A percentile compares a stretch with the other conserved stretches of the same genome.
Conservation (phyloP, 2,329 filamentous ascomycete genomes). For the Talaromyces sp. region DNA sequence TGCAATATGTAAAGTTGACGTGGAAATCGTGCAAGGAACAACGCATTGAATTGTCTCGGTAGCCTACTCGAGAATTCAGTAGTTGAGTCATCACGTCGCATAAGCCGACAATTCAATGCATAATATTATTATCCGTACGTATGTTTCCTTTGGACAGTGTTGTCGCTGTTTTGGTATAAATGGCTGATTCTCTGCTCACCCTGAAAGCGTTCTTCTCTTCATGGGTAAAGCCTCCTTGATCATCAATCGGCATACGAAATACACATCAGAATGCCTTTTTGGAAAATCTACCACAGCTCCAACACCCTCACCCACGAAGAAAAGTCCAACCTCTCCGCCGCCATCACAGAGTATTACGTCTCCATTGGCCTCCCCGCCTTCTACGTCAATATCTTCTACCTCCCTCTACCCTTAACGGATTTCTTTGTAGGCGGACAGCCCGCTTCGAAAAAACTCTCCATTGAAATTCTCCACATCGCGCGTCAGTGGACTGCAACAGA, state of each 20-base stretch:
- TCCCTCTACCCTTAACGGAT: background rate
- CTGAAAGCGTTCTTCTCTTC: background rate
- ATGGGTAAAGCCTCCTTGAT: background rate
- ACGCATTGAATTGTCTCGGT: background rate
- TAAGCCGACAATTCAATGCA: background rate
- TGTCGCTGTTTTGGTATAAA: background rate
- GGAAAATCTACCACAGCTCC: constrained; percentile 11
- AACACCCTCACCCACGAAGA: constrained; percentile 1
- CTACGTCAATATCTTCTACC: constrained; percentile 23
- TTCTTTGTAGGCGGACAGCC: background rate
- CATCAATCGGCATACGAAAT: background rate
- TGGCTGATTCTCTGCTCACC: background rate
- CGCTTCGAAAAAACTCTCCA: background rate
- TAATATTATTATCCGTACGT: background rate
- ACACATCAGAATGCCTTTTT: background rate
- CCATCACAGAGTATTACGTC: constrained; percentile 22
- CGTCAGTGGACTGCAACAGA: background rate
- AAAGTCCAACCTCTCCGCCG: constrained; percentile 16
- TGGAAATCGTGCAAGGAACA: background rate
- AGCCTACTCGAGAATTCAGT: background rate
- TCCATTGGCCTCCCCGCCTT: constrained; percentile 21
- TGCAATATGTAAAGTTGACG: background rate
- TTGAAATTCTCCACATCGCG: constrained; percentile 1
- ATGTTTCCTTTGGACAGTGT: background rate
- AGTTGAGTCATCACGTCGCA: background rate